phyloP scores from a whole-genome alignment of 305 asterid species.

The Solanum hybrid region DNA sequence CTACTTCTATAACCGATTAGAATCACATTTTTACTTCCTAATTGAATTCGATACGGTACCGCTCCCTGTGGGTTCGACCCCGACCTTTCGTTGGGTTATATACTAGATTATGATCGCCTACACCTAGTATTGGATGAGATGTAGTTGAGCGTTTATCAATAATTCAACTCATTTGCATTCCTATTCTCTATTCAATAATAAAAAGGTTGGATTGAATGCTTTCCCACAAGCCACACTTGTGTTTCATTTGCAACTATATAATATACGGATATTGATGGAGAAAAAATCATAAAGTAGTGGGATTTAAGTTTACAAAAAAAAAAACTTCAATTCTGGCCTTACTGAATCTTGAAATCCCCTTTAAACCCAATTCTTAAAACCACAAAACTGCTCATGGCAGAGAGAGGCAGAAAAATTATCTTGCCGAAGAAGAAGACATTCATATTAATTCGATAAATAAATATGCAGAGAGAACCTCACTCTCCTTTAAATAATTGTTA shows the following conservation, averaged over 20 bases:
- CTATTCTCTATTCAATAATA: not conserved
- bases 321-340: not conserved
- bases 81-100: too few relatives aligned
- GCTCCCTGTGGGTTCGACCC: too few relatives aligned
- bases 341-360: not conserved
- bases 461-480: too few relatives aligned
- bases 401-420: not conserved
- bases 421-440: too few relatives aligned
- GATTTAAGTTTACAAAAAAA: not conserved
- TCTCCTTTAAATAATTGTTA: too few relatives aligned
- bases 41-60: too few relatives aligned
- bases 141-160: not conserved
- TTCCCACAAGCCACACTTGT: not conserved
- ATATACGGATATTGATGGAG: not conserved
- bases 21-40: too few relatives aligned
- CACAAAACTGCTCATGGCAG: not conserved
- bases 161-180: not conserved
- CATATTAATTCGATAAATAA: too few relatives aligned
- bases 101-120: too few relatives aligned
- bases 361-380: not conserved
- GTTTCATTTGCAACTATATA: not conserved
- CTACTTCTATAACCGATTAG: too few relatives aligned
- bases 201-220: not conserved
- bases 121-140: too few relatives aligned
- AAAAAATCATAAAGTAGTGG: not conserved